phyloP scores from a whole-genome alignment of 768 basidiomycete species.

The Xerocomus brunneocitrinus region DNA sequence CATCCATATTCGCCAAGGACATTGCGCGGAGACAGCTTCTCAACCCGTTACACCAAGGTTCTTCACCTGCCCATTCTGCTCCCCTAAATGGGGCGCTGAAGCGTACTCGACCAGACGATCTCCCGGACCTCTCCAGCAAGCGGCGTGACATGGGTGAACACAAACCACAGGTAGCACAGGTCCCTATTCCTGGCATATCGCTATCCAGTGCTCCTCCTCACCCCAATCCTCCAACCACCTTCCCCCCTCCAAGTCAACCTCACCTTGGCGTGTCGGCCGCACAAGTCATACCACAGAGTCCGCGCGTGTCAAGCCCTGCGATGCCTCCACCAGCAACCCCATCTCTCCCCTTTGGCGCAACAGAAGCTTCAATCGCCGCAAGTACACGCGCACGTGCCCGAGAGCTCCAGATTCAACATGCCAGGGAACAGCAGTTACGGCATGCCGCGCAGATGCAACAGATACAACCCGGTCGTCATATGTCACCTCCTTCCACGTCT shows the following conservation, averaged over 20 bases:
- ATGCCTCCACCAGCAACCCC: conserved; percentile 27
- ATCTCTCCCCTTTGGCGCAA: conserved; percentile 28
- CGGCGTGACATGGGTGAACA: conserved; percentile 67
- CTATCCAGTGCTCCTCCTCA: conserved; percentile 15
- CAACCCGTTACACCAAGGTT: conserved; percentile 27
- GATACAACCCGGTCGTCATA: conserved; percentile 35
- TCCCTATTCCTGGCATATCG: conserved; percentile 27
- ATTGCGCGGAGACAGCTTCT: conserved; percentile 41
- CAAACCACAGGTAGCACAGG: conserved; percentile 44
- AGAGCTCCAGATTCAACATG: conserved; percentile 35
- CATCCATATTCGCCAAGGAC: conserved; percentile 59
- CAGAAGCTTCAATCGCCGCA: conserved; percentile 34
- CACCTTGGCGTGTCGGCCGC: conserved; percentile 12
- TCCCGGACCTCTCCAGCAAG: conserved; percentile 46
- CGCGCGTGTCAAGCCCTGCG: conserved; percentile 31
- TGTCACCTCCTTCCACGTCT: conserved; percentile 38
- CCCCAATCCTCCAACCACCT: conserved; percentile 20
- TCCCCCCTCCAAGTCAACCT: conserved; percentile 17
- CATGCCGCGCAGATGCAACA: conserved; percentile 33
- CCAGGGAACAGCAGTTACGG: conserved; percentile 32
- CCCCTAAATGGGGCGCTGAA: conserved; percentile 42
- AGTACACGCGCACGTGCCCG: conserved; percentile 31
- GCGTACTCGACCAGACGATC: conserved; percentile 58
- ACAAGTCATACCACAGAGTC: conserved; percentile 26
- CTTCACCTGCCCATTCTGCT: conserved; percentile 15